Evolutionary conservation across 225 moss, liverwort and hornwort genomes (phyloP), one percentile per base, ranked within the genome.

Genomic region (Polytrichum formosum): DNA sequence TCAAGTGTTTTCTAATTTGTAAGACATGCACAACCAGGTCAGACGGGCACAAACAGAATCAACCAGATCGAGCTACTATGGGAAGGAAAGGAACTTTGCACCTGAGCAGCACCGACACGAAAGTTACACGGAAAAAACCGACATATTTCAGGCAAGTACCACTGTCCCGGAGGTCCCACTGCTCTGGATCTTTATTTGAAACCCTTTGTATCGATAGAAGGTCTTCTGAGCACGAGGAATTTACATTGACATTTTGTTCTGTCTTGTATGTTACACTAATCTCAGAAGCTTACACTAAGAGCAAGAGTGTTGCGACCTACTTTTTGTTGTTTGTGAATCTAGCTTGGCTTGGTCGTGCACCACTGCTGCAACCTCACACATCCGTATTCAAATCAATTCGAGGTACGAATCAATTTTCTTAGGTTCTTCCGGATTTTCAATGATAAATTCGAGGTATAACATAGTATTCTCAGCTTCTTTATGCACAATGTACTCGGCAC

Each of bases 31-130:
- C 64, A 64, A 64, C 26, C 64, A 64, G 22, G 64, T 64, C 26
- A 64, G 64, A 64, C 23, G 64, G 64, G 23, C 64, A 64, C 64
- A 64, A 64, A 64, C 64, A 58, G 18, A 58, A 19, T 58, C 58
- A 58, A 5, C 18, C 18, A 58, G 18, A 58, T 58, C 58, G 2
- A 58, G 58, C 58, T 19, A 58, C 58, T 58, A 7, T 58, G 58
- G 64, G 29, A 64, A 64, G 29, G 8, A 29, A 9, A 7, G 19
- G 31, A 31, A 31, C 31, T 31, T 31, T 31, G 31, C 31, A 31
- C 6, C 31, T 31, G 31, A 31, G 31, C 31, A 31, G 31, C 31
- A 31, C 31, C 31, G 6, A 31, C 1, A 7, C 31, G 31, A 6
- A 31, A 31, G 64, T 64, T 29, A 29, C 64, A 64, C 28, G 8